Evolutionary conservation across 345 rosid genomes (phyloP).

Genomic region (Citrus sinensis): DVS_A1.0 CM039167.1:21295501-21296000

Average conservation of each 20-base stretch:
- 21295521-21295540: conserved; percentile 71
- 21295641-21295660: conserved; percentile 94
- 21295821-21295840: background rate
- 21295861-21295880: conserved; percentile 96
- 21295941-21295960: no score
- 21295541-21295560: conserved; percentile 96
- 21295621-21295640: background rate
- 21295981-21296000: background rate
- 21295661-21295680: conserved; percentile 96
- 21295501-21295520: conserved; percentile 98
- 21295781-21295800: background rate
- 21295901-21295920: conserved; percentile 94
- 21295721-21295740: background rate
- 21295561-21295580: conserved; percentile 46
- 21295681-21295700: conserved; percentile 84
- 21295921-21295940: conserved; percentile 6
- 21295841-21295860: conserved; percentile 99
- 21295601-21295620: background rate
- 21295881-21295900: conserved; percentile 97
- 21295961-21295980: background rate
- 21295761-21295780: background rate
- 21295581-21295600: background rate
- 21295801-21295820: background rate
- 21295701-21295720: conserved; percentile 64
- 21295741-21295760: background rate